Evolutionary conservation across 1,139 yeast species (phyloP), one percentile per base, ranked within the genome.

Genomic region (Kodamaea plutei): DNA sequence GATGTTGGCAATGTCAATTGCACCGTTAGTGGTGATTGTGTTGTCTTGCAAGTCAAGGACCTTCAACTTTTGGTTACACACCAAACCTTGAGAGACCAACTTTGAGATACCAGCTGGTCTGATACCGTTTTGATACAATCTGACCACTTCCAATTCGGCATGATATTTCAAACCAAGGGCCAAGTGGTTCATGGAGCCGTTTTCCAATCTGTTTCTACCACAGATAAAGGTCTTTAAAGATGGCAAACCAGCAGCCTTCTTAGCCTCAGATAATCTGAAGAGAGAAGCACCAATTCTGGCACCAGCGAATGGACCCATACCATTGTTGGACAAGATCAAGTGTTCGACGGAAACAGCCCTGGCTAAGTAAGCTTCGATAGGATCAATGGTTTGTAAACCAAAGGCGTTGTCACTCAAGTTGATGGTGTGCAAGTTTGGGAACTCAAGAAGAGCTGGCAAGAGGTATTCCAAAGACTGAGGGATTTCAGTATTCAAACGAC

Each of bases 271-370:
- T 45, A 89, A 71, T 47, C 73, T 71, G 60, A 69, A 85, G 36
- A 91, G 72, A 5, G 95, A 85, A 43, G 77, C 77, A 38, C 96
- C 98, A 43, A 91, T 84, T 56, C 95, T 75, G 33, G 93, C 82
- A 46, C 98, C 98, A 0, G 97, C 95, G 57, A 83, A 84, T 18
- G 98, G 98, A 14, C 98, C 98, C 78, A 91, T 81, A 34, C 98
- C 98, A 56, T 93, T 91, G 61, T 91, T 91, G 28, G 96, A 83
- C 42, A 93, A 68, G 41, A 85, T 79, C 55, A 93, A 73, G 53
- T 91, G 96, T 56, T 84, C 82, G 37, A 91, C 63, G 15, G 95
- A 79, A 11, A 76, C 70, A 28, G 94, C 95, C 47, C 79, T 71
- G 10, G 84, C 64, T 41, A 93, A 67, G 49, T 82, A 89, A 21